Conservation (phyloP, 2,329 filamentous ascomycete genomes). For the Venturia pyrina region DNA sequence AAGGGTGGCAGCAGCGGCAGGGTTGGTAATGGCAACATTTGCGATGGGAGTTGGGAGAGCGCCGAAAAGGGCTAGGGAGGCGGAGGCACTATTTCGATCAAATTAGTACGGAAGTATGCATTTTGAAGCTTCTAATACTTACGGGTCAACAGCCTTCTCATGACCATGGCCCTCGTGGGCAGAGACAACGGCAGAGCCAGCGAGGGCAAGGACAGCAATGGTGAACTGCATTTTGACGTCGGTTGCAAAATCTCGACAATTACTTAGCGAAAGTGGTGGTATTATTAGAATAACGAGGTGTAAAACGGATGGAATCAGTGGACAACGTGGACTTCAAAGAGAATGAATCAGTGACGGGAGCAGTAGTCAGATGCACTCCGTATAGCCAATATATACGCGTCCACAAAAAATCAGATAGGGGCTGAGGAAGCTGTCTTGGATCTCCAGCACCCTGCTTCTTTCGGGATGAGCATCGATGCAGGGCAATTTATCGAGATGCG, state of each 20-base stretch:
- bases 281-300: background rate
- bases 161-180: background rate
- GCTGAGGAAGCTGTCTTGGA: background rate
- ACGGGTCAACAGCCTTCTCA: conserved; percentile 16
- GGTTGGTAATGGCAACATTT: conserved; percentile 31
- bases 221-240: conserved; percentile 23
- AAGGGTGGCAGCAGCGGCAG: conserved; percentile 29
- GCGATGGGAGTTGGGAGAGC: conserved; percentile 33
- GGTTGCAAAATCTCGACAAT: background rate
- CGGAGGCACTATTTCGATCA: conserved; percentile 22
- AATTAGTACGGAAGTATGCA: background rate
- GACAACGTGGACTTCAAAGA: background rate
- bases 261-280: conserved; percentile 1
- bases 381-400: background rate
- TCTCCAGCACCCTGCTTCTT: background rate
- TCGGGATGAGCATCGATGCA: background rate
- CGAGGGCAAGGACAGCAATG: conserved; percentile 21
- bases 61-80: conserved; percentile 33
- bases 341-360: background rate
- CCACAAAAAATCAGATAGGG: background rate
- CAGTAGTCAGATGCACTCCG: background rate
- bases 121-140: background rate
- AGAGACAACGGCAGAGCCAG: conserved; percentile 22
- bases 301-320: background rate
- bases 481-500: background rate